Base-by-base conservation (phyloP, 805 yeast genomes). In the Metschnikowia baotianmanensis region DNA sequence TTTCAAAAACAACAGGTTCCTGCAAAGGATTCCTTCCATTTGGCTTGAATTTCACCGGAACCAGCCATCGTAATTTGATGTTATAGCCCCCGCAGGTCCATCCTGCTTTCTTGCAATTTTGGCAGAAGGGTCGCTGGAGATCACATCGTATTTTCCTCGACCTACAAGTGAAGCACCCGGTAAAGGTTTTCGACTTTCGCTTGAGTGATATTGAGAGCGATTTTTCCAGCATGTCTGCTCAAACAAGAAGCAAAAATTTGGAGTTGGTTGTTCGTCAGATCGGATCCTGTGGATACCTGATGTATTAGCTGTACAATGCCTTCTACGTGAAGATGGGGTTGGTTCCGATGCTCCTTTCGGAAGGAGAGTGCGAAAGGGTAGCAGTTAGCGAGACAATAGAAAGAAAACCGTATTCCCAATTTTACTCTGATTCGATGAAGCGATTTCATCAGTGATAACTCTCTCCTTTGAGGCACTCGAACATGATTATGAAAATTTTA, bases 151-250 rank as follows among this genome's bases (percentile, higher is more conserved):
- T 82, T 59, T 87, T 85, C 32, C 96, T 62, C 12, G 82, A 67
- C 31, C 96, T 72, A 55, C 96, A 88, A 0, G 96, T 86, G 69
- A 86, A 86, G 57, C 96, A 89, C 1, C 96, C 96, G 0, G 86
- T 80, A 56, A 86, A 88, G 0, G 93, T 81, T 57, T 88, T 89
- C 32, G 70, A 58, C 37, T 44, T 44, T 35, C 32, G 43, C 18
- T 40, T 40, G 8, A 35, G 36, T 15, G 15, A 17, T 5, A 25
- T 15, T 15, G 24, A n/a, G 6, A 30, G 38, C n/a, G 38, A 29
- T 6, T 18, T 21, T 15, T 28, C 26, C 7, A 13, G 38, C 43
- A 29, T 25, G 9, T 18, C 16, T 10, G 12, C 29, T 7, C 24
- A 23, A 24, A 16, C 7, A 15, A 15, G 8, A 22, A 23, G 15